phyloP scores from a whole-genome alignment of 2,329 filamentous ascomycete species.

The Gaeumannomyces tritici region DNA sequence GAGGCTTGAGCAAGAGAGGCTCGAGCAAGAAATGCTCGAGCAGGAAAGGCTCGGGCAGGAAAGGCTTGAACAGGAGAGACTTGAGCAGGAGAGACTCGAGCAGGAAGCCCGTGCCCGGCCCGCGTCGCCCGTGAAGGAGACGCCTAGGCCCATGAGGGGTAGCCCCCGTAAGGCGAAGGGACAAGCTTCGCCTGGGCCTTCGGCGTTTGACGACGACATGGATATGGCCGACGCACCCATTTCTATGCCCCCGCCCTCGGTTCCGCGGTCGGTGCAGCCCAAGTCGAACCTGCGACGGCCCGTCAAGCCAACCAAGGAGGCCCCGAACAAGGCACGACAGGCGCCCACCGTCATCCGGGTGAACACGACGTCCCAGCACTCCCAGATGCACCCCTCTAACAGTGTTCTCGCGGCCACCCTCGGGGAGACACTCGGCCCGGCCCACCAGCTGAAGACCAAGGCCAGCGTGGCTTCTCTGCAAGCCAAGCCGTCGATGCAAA shows the following conservation, averaged over 20 bases:
- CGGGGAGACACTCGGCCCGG: conserved; percentile 41
- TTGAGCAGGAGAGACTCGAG: conserved; percentile 6
- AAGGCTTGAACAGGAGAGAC: conserved; percentile 1
- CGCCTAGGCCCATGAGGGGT: conserved; percentile 32
- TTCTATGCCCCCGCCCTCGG: conserved; percentile 51
- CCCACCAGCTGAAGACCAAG: conserved; percentile 48
- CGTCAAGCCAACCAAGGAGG: conserved; percentile 52
- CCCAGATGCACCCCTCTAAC: conserved; percentile 50
- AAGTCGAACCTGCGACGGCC: conserved; percentile 48
- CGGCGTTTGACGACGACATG: conserved; percentile 32
- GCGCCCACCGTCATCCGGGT: conserved; percentile 65
- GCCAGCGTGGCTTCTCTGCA: conserved; percentile 58
- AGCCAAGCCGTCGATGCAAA: conserved; percentile 43
- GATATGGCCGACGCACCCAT: conserved; percentile 48
- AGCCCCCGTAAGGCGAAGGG: conserved; percentile 42
- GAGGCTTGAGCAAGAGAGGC: conserved; percentile 4
- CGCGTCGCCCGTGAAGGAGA: conserved; percentile 24
- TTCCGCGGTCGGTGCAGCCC: conserved; percentile 40
- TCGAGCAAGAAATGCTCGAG: not conserved
- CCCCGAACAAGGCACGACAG: conserved; percentile 49
- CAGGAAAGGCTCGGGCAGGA: conserved; percentile 4
- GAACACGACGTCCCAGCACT: conserved; percentile 54
- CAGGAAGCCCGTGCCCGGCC: conserved; percentile 15
- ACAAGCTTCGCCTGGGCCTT: conserved; percentile 20
- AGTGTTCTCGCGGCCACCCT: conserved; percentile 46